Evolutionary conservation across 192 early-diverging fungal genomes (phyloP).

Genomic region (Podila clonocystis): DNA sequence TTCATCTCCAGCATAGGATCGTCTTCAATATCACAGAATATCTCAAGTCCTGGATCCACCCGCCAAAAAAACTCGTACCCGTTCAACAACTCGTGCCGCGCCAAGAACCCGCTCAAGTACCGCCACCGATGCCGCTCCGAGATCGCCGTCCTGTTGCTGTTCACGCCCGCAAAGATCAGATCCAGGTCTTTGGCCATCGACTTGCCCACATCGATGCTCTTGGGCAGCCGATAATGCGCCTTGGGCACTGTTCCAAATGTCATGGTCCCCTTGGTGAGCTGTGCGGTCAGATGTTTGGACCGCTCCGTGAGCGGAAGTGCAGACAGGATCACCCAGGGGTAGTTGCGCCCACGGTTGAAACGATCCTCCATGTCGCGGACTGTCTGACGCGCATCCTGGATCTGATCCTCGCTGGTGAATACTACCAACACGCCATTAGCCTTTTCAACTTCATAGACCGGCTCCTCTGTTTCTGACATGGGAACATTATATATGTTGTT

Average conservation of each 20-base stretch:
- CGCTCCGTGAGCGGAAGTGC: constrained; percentile 66
- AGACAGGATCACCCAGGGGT: constrained; percentile 81
- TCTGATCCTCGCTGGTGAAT: constrained; percentile 60
- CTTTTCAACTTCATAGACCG: constrained; percentile 13
- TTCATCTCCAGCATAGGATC: constrained; percentile 72
- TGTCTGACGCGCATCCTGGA: constrained; percentile 56
- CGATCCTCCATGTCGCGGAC: constrained; percentile 70
- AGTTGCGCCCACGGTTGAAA: constrained; percentile 70
- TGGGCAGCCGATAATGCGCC: constrained; percentile 63
- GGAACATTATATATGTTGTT: no score
- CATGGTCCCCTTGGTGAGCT: constrained; percentile 52
- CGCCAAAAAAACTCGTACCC: constrained; percentile 69
- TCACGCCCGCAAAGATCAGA: constrained; percentile 14
- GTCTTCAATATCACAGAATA: constrained; percentile 64
- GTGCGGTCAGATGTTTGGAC: constrained; percentile 55
- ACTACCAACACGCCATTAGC: constrained; percentile 59
- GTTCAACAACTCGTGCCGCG: constrained; percentile 54
- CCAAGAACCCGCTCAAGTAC: constrained; percentile 60
- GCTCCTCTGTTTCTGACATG: not conserved
- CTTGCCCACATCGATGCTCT: constrained; percentile 51
- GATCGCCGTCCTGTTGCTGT: constrained; percentile 17
- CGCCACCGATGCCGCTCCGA: constrained; percentile 10
- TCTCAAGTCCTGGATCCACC: constrained; percentile 69
- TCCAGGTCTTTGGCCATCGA: constrained; percentile 15
- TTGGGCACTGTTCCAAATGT: constrained; percentile 60